Evolutionary conservation across 2,329 filamentous ascomycete genomes (phyloP).

Genomic region (Diaporthe sp.): DNA sequence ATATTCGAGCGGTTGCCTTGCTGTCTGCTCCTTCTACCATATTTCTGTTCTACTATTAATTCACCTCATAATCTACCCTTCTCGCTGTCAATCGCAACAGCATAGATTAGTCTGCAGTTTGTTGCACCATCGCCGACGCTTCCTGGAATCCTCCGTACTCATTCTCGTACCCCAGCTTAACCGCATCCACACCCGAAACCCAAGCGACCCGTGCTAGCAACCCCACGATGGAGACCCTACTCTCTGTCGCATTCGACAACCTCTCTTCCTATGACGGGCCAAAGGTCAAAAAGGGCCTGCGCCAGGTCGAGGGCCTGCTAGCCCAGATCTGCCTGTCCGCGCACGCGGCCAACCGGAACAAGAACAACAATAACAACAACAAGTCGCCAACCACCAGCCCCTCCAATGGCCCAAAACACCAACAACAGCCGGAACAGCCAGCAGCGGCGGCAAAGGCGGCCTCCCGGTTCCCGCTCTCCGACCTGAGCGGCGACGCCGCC

Average conservation of each 20-base stretch:
- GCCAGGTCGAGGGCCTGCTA: slow-evolving; percentile 93
- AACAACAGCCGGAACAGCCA: slow-evolving; percentile 35
- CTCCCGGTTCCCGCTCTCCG: slow-evolving; percentile 60
- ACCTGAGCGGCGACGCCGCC: slow-evolving; percentile 84
- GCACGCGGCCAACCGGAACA: slow-evolving; percentile 48
- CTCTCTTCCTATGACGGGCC: slow-evolving; percentile 90
- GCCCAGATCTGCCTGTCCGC: slow-evolving; percentile 91
- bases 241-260: slow-evolving; percentile 96
- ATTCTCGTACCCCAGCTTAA: background rate
- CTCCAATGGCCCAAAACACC: slow-evolving; percentile 8
- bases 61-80: background rate
- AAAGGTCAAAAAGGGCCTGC: slow-evolving; percentile 93
- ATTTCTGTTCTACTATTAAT: background rate
- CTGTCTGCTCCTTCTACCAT: background rate
- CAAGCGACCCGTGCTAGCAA: slow-evolving; percentile 6
- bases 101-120: background rate
- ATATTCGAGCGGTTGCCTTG: slow-evolving; percentile 3
- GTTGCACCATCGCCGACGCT: no score
- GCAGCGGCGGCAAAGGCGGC: background rate
- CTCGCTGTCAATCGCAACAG: background rate
- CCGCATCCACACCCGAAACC: slow-evolving; percentile 21
- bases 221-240: slow-evolving; percentile 84
- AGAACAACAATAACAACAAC: slow-evolving; percentile 51
- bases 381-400: slow-evolving; percentile 48
- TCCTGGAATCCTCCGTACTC: background rate